phyloP scores from a whole-genome alignment of 2,329 filamentous ascomycete species.

The Aspergillus ustus region DNA sequence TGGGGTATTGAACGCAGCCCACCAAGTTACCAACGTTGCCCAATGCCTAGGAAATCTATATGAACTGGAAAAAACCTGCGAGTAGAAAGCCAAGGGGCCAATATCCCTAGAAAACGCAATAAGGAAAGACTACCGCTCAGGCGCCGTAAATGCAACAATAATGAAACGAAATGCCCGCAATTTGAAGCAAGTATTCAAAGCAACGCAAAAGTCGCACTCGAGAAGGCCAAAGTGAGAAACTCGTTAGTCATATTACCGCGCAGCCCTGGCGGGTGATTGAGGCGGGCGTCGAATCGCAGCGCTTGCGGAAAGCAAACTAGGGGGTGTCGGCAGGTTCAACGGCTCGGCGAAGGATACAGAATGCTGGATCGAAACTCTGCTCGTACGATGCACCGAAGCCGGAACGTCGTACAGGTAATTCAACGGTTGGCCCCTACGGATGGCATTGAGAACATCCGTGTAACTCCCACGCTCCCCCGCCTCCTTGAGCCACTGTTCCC shows the following conservation, averaged over 20 bases:
- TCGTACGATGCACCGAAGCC: slow-evolving; percentile 23
- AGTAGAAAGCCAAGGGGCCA: slow-evolving; percentile 4
- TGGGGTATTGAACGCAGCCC: slow-evolving; percentile 23
- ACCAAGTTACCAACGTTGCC: slow-evolving; percentile 14
- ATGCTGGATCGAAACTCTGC: slow-evolving; percentile 25
- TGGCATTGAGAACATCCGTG: slow-evolving; percentile 46
- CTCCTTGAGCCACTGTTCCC: slow-evolving; percentile 64
- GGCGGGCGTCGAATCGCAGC: slow-evolving; percentile 28
- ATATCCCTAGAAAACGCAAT: neutral
- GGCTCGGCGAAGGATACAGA: slow-evolving; percentile 27
- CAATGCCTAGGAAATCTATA: slow-evolving; percentile 20
- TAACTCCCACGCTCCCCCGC: slow-evolving; percentile 56
- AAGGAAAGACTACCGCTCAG: slow-evolving; percentile 28
- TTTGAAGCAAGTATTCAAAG: slow-evolving; percentile 5
- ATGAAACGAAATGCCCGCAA: slow-evolving; percentile 19
- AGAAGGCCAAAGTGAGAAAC: neutral
- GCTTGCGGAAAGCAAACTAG: slow-evolving; percentile 28
- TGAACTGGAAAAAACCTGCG: slow-evolving; percentile 5
- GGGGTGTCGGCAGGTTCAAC: slow-evolving; percentile 29
- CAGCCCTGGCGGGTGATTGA: slow-evolving; percentile 31
- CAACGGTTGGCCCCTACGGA: slow-evolving; percentile 42
- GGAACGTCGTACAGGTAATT: slow-evolving; percentile 33
- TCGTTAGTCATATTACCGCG: slow-evolving; percentile 27
- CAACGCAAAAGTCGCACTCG: neutral
- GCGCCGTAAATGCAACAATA: slow-evolving; percentile 31